phyloP scores from a whole-genome alignment of 805 yeast genomes.

The Yarrowia keelungensis region DNA sequence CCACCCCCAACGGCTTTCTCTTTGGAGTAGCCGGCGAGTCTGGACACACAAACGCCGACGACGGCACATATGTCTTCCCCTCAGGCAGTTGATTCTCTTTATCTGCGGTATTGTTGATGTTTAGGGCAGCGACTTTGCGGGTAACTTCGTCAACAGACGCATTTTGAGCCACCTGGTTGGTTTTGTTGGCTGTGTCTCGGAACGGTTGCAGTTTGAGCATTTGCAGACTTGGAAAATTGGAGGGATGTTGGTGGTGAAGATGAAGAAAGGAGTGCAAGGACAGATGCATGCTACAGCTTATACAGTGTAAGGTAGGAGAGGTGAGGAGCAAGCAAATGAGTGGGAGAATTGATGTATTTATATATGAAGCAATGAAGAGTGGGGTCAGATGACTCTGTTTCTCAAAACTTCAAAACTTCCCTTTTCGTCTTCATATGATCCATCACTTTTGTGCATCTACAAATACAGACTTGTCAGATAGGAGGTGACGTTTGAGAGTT shows the following conservation, averaged over 20 bases:
- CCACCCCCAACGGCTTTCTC: slow-evolving; percentile 16
- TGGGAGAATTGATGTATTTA: too few species aligned
- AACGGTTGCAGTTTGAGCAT: slow-evolving; percentile 30
- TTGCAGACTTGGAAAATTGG: not conserved
- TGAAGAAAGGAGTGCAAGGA: slow-evolving; percentile 3
- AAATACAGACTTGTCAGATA: not conserved
- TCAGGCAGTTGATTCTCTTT: slow-evolving; percentile 13
- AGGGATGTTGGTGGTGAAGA: not conserved
- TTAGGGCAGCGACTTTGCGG: slow-evolving; percentile 26
- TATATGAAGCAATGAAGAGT: too few species aligned
- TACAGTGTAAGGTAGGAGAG: not conserved
- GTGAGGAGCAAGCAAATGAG: not conserved
- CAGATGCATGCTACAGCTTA: slow-evolving; percentile 6
- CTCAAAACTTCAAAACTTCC: not conserved
- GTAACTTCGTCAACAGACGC: slow-evolving; percentile 6
- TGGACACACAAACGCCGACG: not conserved
- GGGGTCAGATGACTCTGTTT: too few species aligned
- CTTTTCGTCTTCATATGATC: too few species aligned
- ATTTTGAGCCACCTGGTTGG: not conserved
- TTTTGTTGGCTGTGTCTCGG: slow-evolving; percentile 10
- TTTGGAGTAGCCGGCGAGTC: slow-evolving; percentile 10
- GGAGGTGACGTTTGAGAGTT: not conserved
- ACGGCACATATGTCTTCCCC: slow-evolving; percentile 8
- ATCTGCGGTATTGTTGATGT: slow-evolving; percentile 17
- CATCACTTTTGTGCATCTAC: too few species aligned